These are phyloP conservation scores for Hordeum marinum DNA, from an alignment of 176 grass and related monocot genomes.

Conservation along the genomic window DNA sequence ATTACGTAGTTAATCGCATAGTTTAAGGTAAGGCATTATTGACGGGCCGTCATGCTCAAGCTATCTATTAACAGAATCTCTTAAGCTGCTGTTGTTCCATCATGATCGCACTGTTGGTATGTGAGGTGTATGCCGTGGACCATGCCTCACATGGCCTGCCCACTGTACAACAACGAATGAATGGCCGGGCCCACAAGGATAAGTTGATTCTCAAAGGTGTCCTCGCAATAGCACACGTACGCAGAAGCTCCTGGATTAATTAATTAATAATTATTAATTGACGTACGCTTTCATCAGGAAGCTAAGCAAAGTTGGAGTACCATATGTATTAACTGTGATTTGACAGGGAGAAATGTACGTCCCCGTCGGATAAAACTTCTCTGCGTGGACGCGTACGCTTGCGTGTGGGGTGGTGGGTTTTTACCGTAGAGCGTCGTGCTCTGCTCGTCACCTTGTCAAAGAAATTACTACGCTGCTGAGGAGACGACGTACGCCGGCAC, in stretches of 20 bases:
- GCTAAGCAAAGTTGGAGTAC: not conserved
- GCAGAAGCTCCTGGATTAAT: not conserved
- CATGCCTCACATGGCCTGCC: slow-evolving; percentile 36
- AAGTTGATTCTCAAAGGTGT: not conserved
- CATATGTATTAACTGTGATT: not conserved
- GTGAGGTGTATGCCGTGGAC: not conserved
- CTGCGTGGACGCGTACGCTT: not conserved
- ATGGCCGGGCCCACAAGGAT: not conserved
- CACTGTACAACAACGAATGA: not conserved
- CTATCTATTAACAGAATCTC: not conserved
- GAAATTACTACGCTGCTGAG: no score
- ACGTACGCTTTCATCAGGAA: not conserved
- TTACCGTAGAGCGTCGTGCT: not conserved
- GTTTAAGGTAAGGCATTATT: not conserved
- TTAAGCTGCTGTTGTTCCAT: not conserved
- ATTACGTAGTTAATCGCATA: not conserved
- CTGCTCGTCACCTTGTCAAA: not conserved
- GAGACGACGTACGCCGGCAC: no score
- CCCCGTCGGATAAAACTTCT: not conserved
- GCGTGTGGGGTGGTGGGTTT: not conserved
- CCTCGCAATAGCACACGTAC: not conserved
- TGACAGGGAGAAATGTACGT: not conserved
- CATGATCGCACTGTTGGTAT: slow-evolving; percentile 1
- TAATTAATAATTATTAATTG: no score
- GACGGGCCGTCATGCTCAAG: not conserved